phyloP scores from a whole-genome alignment of 106 monocot species.

The Dendrobium catenatum region DNA sequence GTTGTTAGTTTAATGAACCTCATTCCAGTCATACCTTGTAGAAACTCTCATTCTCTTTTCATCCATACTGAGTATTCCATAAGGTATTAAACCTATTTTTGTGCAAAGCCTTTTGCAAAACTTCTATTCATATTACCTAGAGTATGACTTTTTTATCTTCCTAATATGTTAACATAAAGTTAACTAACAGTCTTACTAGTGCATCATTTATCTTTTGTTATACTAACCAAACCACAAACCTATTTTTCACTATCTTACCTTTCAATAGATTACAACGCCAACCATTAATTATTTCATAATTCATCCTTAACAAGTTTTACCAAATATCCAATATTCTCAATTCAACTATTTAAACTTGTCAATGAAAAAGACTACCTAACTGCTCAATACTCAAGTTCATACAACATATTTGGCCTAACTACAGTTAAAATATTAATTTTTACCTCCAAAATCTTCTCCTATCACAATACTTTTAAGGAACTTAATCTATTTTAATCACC shows the following conservation, averaged over 20 bases:
- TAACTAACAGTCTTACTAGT: background rate
- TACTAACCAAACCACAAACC: background rate
- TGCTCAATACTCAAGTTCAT: background rate
- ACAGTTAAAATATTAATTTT: too few relatives aligned
- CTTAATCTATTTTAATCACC: background rate
- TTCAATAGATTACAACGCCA: background rate
- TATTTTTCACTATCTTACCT: background rate
- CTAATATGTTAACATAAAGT: background rate
- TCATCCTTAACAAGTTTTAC: background rate
- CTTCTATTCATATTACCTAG: background rate
- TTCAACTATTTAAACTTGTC: background rate
- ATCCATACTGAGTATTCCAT: background rate
- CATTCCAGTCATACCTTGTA: background rate
- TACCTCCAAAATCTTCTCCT: background rate
- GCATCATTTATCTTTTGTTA: background rate
- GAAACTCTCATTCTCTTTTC: background rate
- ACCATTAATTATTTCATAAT: background rate
- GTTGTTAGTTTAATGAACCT: background rate
- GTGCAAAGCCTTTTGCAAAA: background rate
- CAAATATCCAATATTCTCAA: background rate
- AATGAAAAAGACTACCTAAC: background rate
- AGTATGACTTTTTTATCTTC: background rate
- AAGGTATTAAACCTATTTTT: background rate
- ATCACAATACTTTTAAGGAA: background rate
- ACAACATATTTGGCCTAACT: background rate